Base-by-base conservation (phyloP, 805 yeast genomes). In the Naumovozyma baii region DNA sequence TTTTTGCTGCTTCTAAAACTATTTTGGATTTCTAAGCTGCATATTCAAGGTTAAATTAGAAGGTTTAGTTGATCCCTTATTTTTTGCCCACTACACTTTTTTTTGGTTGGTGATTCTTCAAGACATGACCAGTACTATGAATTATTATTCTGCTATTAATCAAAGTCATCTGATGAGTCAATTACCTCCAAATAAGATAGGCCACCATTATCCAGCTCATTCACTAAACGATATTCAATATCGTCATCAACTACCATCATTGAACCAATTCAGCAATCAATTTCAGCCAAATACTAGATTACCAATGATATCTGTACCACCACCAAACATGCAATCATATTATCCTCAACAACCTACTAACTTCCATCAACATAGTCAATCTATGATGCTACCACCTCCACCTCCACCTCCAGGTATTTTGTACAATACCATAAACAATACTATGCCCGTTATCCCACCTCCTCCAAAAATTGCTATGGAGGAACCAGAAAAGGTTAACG, bases 401-500 rank as follows among this genome's bases (percentile, higher is more conserved):
- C 28, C 48, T 30, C 33, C 42, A 34, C 16, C 18, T 13, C 17
- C n/a, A 15, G 34, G 33, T 36, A 41, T 32, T 30, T 33, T 47
- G 13, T 37, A 46, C 3, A 45, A 42, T 34, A 33, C 31, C 16
- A 35, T 36, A 22, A 39, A 38, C 30, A 33, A 25, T 28, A 25
- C 33, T 20, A 12, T n/a, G 13, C 34, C n/a, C 14, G 22, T 22
- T 32, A 34, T 28, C 18, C 32, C 38, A 15, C 33, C 37, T 34
- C 34, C 34, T 4, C 26, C 26, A 8, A 37, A 33, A 18, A 39
- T 33, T 28, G 38, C 40, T 13, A 43, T 42, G 17, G 48, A 20
- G 45, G 19, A 17, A 14, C 44, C 43, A 14, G 48, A 50, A 32
- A 40, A 47, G 16, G 57, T 54, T 15, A 59, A 59, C 33, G 95